Percentiles rank a stretch among this genome's conserved stretches.
These are phyloP conservation scores for Ophiorrhiza pumila DNA, from an alignment of 257 asterid species.

Conservation along the genomic window DNA sequence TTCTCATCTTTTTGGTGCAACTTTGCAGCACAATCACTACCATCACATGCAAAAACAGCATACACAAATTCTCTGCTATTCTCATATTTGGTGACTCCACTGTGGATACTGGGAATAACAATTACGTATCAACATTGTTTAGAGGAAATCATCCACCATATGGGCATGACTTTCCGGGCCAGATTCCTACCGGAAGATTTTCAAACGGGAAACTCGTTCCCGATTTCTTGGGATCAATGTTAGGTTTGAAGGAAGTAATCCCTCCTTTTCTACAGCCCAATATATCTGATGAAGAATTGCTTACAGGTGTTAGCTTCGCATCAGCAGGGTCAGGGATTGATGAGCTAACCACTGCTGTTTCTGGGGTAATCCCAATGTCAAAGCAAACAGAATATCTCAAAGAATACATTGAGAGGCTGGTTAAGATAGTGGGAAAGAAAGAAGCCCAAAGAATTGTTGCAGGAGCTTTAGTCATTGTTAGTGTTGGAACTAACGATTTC, in stretches of 20 bases:
- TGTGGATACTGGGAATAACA: constrained; percentile 71
- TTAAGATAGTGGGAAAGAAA: constrained; percentile 35
- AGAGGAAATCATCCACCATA: constrained; percentile 61
- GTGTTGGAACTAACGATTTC: constrained; percentile 75
- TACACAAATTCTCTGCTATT: constrained; percentile 44
- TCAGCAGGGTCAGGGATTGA: constrained; percentile 81
- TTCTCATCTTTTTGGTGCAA: constrained; percentile 27
- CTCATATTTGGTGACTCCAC: constrained; percentile 63
- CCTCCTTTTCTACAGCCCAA: constrained; percentile 61
- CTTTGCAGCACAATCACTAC: constrained; percentile 11
- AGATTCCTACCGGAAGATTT: constrained; percentile 58
- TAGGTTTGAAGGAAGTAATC: constrained; percentile 53
- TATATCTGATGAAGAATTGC: constrained; percentile 45
- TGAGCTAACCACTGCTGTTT: constrained; percentile 47
- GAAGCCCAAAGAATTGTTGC: constrained; percentile 33
- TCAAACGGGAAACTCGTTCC: constrained; percentile 75
- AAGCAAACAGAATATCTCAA: constrained; percentile 37
- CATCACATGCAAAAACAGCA: constrained; percentile 15
- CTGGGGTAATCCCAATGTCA: constrained; percentile 48
- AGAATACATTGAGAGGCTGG: constrained; percentile 37
- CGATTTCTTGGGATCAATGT: constrained; percentile 52
- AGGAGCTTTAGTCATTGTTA: constrained; percentile 44
- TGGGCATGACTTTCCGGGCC: constrained; percentile 49
- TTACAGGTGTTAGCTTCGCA: constrained; percentile 67
- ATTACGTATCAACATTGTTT: constrained; percentile 49